Conservation (phyloP, 768 basidiomycete genomes). For the Saitozyma podzolica region DNA sequence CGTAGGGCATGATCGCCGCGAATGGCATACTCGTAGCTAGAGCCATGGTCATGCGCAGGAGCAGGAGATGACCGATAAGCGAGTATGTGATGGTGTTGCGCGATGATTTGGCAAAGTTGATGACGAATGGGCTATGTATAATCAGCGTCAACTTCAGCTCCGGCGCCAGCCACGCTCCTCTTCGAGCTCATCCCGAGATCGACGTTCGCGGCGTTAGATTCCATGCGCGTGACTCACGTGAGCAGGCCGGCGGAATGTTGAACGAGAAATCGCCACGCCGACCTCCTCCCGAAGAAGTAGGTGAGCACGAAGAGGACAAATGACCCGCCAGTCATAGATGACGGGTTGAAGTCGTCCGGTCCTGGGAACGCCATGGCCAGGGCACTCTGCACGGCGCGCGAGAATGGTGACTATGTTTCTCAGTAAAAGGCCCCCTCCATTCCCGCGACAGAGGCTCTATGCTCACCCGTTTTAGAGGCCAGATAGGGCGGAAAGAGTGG, state of each 20-base stretch:
- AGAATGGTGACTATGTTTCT: constrained; percentile 10
- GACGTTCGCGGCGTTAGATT: no score
- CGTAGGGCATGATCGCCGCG: constrained; percentile 38
- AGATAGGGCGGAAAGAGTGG: constrained; percentile 19
- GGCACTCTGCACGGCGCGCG: constrained; percentile 7
- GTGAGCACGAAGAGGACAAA: not conserved
- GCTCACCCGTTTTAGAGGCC: constrained; percentile 39
- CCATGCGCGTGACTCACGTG: constrained; percentile 2
- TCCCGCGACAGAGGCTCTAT: not conserved
- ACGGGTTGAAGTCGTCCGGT: constrained; percentile 1
- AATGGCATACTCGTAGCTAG: constrained; percentile 21
- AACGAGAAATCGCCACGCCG: constrained; percentile 12
- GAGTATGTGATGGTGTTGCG: constrained; percentile 16
- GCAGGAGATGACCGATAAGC: constrained; percentile 20
- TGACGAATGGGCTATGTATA: constrained; percentile 34
- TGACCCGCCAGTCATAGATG: constrained; percentile 9
- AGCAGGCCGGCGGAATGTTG: constrained; percentile 5
- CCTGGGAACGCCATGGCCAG: constrained; percentile 3
- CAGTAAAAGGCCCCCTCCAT: not conserved
- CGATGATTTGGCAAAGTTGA: constrained; percentile 31
- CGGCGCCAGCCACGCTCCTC: not conserved
- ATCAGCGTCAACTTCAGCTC: not conserved
- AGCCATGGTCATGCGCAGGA: constrained; percentile 23
- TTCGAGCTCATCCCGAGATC: not conserved
- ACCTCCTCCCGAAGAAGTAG: constrained; percentile 7